Evolutionary conservation across 345 rosid genomes (phyloP).

Genomic region (Citrus reticulata): DNA sequence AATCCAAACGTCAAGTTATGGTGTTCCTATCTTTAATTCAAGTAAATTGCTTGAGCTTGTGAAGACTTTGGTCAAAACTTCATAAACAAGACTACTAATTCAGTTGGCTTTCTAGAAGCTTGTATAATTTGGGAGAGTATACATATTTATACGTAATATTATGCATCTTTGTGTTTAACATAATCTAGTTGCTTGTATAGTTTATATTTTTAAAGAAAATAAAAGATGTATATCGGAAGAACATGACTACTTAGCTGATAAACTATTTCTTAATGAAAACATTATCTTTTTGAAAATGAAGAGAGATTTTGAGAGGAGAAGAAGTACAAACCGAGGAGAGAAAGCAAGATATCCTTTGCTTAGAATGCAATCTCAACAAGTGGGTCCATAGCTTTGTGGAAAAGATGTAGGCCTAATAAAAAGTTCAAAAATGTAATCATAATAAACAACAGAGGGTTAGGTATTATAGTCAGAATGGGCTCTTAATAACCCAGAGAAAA

Average conservation of each 20-base stretch:
- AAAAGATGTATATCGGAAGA: neutral
- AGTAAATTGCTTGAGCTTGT: neutral
- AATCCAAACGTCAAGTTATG: constrained; percentile 9
- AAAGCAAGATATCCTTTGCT: neutral
- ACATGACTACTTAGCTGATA: neutral
- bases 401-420: neutral
- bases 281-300: neutral
- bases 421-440: neutral
- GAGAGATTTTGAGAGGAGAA: neutral
- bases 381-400: neutral
- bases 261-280: neutral
- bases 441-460: neutral
- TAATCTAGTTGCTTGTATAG: neutral
- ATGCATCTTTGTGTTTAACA: neutral
- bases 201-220: too few species aligned
- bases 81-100: neutral
- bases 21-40: neutral
- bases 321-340: neutral
- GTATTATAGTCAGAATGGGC: neutral
- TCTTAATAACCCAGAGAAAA: neutral
- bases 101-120: neutral
- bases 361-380: constrained; percentile 7
- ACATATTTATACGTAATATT: too few species aligned
- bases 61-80: neutral
- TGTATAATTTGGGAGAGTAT: too few species aligned